Base-by-base conservation (phyloP, 768 basidiomycete species). In the Leucosporidium creatinivorum region DNA sequence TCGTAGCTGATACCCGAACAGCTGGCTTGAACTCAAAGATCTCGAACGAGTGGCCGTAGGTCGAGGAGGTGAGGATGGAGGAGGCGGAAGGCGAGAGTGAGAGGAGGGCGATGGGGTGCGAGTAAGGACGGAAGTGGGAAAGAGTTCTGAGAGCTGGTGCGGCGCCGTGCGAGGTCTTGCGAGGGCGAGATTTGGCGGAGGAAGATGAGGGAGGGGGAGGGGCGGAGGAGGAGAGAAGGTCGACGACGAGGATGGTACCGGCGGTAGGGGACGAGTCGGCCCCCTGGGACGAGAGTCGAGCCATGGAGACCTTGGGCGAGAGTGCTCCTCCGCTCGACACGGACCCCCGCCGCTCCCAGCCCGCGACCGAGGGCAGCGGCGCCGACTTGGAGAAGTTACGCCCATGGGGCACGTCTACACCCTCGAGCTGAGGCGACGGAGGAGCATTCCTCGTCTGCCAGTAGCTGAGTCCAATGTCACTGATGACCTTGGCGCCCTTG, bases 21-120 rank as follows among this genome's bases (percentile, higher is more conserved):
- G 58, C 12, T 1, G 74, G 72, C 58, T 69, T 68, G 31, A 75
- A 58, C 57, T 75, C 74, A 44, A 75, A 75, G 23, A 75, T 59
- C 62, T 75, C 69, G 63, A 73, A 75, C 19, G 54, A 36, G 31
- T 75, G 72, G 0, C 62, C 68, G 7, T 69, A 36, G 13, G 62
- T 54, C 1, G 73, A 63, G 3, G 68, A 31, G 21, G 66, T 69
- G 44, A 75, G 69, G 26, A 75, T 12, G 19, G 21, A 28, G 0
- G 70, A 62, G 0, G 66, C 62, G 9, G 68, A 63, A 0, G 74
- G 73, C n/a, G 70, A 59, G 62, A 75, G 58, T 15, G 74, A 75
- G 23, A 75, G 15, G 25, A 70, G 67, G 4, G 73, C 68, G 66
- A 75, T 6, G 0, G 62, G 36, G 48, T 65, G 62, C 3, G 26